Evolutionary conservation across 2,329 filamentous ascomycete species (phyloP), one percentile per base, ranked within the genome.

Genomic region (Ophiostoma ulmi): DNA sequence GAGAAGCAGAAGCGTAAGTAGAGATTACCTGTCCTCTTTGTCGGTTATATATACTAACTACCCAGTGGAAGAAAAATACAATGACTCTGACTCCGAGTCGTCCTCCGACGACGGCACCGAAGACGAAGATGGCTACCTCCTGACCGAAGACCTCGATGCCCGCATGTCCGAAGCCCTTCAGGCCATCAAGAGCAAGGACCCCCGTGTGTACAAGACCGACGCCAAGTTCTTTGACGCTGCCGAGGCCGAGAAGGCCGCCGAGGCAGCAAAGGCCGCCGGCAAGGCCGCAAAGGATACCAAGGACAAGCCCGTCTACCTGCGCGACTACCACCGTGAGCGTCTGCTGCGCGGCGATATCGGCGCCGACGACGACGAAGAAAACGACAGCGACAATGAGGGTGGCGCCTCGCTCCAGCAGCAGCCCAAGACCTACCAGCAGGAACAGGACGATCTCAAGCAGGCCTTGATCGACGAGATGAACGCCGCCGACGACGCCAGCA

Each of bases 171-270:
- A 90, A 35, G 97, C 94, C 0, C 84, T 99, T 31, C 85, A 92
- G 74, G 95, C 95, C 61, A 94, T 99, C 77, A 89, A 90, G 75
- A 90, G 87, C 76, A 98, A 97, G 79, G 95, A 99, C 76, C 95
- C 95, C 38, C 86, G 91, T 69, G 89, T 99, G 68, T 97, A 97
- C 83, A 91, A 98, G 79, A 86, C 88, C 73, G 85, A 89, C 44
- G 85, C 85, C 74, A 93, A 86, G 22, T 98, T 98, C 81, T 97
- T 74, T 17, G 72, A 94, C 80, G 83, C 89, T 14, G 81, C 87
- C 71, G 87, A 91, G 5, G 85, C 87, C 35, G 84, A 86, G 2
- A 78, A 79, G 48, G 68, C 73, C 3, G 75, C 66, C 0, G 55
- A 69, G 22, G 72, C 26, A 26, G 58, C 58, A 36, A 63, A 76